These are phyloP conservation scores for Backusella liffmaniae DNA, from an alignment of 192 early-diverging fungal species.

Conservation along the genomic window DNA sequence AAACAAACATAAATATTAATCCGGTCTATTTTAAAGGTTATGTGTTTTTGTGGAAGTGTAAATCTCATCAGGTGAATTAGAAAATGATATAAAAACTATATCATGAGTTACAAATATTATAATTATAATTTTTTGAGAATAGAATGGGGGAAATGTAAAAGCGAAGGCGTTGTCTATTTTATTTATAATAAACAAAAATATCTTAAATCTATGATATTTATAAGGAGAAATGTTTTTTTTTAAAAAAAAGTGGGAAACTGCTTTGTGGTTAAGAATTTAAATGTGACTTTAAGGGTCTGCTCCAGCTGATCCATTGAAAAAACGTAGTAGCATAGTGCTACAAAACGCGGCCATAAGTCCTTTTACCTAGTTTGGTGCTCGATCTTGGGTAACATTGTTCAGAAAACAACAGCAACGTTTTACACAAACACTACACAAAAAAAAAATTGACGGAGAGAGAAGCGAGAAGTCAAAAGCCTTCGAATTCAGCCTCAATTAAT, in stretches of 20 bases:
- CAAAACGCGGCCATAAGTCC: constrained; percentile 2
- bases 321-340: neutral
- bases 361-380: neutral
- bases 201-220: neutral
- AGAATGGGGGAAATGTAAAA: neutral
- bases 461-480: neutral
- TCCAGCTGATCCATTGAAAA: neutral
- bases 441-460: neutral
- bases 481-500: neutral
- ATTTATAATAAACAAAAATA: neutral
- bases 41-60: constrained; percentile 2
- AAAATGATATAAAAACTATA: neutral
- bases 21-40: neutral
- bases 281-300: neutral
- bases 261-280: neutral
- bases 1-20: neutral
- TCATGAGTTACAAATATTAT: neutral
- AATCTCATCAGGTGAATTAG: neutral
- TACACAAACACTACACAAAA: neutral
- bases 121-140: neutral
- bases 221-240: neutral
- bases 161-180: neutral
- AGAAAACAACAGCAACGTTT: neutral
- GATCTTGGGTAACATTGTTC: neutral
- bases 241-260: neutral